A percentile compares a stretch with the other conserved stretches of the same genome.
Conservation (phyloP, 306 rosid genomes). For the Trichosanthes truncata region DNA sequence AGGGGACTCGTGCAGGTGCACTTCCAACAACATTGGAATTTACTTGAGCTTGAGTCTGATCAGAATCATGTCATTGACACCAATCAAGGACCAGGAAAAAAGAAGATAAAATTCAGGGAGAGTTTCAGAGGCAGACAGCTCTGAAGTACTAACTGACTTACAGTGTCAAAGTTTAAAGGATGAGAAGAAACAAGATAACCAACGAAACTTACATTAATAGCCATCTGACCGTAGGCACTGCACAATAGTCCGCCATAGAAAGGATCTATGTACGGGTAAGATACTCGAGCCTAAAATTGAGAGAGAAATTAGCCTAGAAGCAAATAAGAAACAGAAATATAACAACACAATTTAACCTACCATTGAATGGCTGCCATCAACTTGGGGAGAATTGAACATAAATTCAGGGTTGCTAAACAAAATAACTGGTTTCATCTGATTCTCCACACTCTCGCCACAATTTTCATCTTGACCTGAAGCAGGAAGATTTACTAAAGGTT, state of each 20-base stretch:
- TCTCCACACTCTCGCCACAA: constrained; percentile 26
- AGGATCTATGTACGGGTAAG: constrained; percentile 53
- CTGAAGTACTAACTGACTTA: not conserved
- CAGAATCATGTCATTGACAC: not conserved
- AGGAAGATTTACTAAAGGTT: not conserved
- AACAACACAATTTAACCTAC: constrained; percentile 30
- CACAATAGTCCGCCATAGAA: constrained; percentile 28
- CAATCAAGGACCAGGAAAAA: not conserved
- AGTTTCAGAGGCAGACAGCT: not conserved
- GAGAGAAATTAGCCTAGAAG: constrained; percentile 11
- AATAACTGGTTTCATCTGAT: constrained; percentile 34
- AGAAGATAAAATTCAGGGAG: not conserved
- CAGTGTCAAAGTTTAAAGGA: not conserved
- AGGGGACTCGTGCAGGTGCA: constrained; percentile 54
- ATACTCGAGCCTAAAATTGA: constrained; percentile 36
- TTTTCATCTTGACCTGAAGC: constrained; percentile 31
- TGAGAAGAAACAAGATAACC: not conserved
- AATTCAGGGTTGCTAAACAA: constrained; percentile 33
- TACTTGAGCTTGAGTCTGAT: constrained; percentile 28
- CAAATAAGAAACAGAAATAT: constrained; percentile 14
- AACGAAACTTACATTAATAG: constrained; percentile 39
- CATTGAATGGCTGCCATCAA: constrained; percentile 32
- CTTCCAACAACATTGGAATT: constrained; percentile 45
- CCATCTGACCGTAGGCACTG: constrained; percentile 44
- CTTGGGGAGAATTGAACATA: constrained; percentile 27